phyloP scores from a whole-genome alignment of 306 rosid species.

The Prunus mume region DNA sequence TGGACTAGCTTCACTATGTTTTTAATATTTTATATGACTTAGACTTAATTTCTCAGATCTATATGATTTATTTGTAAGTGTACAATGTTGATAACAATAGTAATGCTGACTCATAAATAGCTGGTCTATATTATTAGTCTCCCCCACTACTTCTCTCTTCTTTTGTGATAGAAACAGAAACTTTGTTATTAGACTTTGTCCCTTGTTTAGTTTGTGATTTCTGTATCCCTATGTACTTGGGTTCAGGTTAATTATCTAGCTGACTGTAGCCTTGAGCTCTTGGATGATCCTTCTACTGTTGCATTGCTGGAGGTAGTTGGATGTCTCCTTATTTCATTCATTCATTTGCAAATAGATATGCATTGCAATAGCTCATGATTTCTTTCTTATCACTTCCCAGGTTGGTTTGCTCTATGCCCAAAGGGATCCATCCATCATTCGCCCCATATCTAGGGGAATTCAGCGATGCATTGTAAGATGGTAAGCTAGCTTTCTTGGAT shows the following conservation, averaged over 20 bases:
- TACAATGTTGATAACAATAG: neutral
- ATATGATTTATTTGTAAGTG: neutral
- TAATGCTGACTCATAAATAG: neutral
- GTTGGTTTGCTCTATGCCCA: slow-evolving; percentile 88
- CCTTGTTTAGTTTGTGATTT: slow-evolving; percentile 2
- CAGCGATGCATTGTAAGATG: slow-evolving; percentile 94
- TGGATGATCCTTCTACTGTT: slow-evolving; percentile 77
- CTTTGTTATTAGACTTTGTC: neutral
- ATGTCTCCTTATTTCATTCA: slow-evolving; percentile 13
- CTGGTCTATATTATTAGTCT: neutral
- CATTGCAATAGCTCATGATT: neutral
- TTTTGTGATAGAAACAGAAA: neutral
- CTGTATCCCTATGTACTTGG: slow-evolving; percentile 12
- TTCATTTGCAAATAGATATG: neutral
- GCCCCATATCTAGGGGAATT: slow-evolving; percentile 85
- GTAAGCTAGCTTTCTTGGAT: slow-evolving; percentile 43
- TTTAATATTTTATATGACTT: neutral
- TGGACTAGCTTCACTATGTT: neutral
- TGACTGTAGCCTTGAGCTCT: slow-evolving; percentile 90
- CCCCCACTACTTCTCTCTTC: neutral
- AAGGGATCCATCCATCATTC: slow-evolving; percentile 84
- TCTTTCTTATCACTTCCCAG: slow-evolving; percentile 34
- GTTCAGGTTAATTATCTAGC: slow-evolving; percentile 76
- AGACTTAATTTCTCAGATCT: neutral
- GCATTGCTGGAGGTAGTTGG: slow-evolving; percentile 68